Evolutionary conservation across 2,329 filamentous ascomycete genomes (phyloP), one percentile per base, ranked within the genome.

Genomic region (Alternaria novae-zelandiae): DNA sequence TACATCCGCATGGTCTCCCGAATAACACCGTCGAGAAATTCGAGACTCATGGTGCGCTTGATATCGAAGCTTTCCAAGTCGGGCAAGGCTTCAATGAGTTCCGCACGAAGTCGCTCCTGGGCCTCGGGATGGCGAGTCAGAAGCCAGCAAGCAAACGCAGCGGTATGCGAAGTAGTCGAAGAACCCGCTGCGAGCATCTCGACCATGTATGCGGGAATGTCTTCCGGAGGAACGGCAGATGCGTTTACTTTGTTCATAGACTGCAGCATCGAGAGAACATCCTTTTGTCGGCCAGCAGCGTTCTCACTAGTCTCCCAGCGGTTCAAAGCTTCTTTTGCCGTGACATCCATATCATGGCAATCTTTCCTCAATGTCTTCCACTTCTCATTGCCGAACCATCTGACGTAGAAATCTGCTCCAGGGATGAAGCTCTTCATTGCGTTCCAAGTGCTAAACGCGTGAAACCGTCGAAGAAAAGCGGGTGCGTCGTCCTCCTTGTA

Each of bases 401-500:
- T 55, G 44, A 61, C 58, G 20, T 25, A 61, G 6, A 25, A 26
- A 17, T 61, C 58, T 9, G 43, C 21, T 26, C 58, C 51, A 26
- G 58, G 58, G 13, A 61, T 61, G 30, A 50, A 56, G 20, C 58
- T 61, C 20, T 61, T 61, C 51, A 49, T 61, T 4, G 58, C 58
- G 26, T 61, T 56, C 58, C 58, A 61, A 17, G 51, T 61, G 51
- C 58, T 61, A 23, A 61, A 61, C 17, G 58, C 58, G 49, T 56
- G 58, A 28, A 61, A 61, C 8, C 58, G 43, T n/a, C 30, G 58
- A 9, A 61, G 28, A 20, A 61, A 56, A 17, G 21, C 26, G 1
- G 51, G 58, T 7, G 44, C 41, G 9, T 56, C 10, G 15, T 56
- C 12, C 44, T 61, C 51, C n/a, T 28, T n/a, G 20, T 55, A 61